Base-by-base conservation (phyloP, 176 grass and related monocot species). In the Avena atlantica region DNA sequence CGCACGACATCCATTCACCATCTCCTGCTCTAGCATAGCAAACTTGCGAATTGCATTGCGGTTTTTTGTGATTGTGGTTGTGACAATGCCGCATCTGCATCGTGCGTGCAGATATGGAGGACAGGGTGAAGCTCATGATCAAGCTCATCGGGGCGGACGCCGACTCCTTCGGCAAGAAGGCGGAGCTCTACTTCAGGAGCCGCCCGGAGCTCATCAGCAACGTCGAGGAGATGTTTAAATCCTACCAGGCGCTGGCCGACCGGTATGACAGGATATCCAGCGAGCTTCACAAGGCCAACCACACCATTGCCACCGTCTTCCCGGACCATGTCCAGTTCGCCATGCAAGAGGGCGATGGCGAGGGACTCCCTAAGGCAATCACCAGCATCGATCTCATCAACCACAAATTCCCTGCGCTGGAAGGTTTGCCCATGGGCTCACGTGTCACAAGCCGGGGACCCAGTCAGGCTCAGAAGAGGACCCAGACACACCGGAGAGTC, bases 281-380 rank as follows among this genome's bases (percentile, higher is more conserved):
- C 5, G 93, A 98, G 85, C 87, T 99, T 76, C 97, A 99, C 83
- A 96, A 94, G 91, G 97, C 97, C 83, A 96, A 99, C 86, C 97
- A 94, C 80, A 93, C 97, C 40, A 99, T 99, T 56, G 92, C 97
- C 8, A 92, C 83, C 10, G 90, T 86, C 4, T 99, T 95, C 53
- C 97, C 92, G 0, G 92, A 99, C 68, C 97, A 99, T 42, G 87
- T 99, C 27, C 87, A 99, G 48, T 45, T 90, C 20, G 86, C 89
- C 12, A 92, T 99, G 90, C 89, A 93, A 66, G 92, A 93, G 4
- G 92, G 85, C 0, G 90, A 96, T 0, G 80, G 79, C 4, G 92
- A 91, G 3, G 81, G 87, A 12, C 69, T 86, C 17, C 86, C 89
- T 2, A 92, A 93, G 78, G 59, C 78, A 4, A 75, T 93, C 68